Conservation (phyloP, 2,329 filamentous ascomycete genomes). For the Neonectria punicea region DNA sequence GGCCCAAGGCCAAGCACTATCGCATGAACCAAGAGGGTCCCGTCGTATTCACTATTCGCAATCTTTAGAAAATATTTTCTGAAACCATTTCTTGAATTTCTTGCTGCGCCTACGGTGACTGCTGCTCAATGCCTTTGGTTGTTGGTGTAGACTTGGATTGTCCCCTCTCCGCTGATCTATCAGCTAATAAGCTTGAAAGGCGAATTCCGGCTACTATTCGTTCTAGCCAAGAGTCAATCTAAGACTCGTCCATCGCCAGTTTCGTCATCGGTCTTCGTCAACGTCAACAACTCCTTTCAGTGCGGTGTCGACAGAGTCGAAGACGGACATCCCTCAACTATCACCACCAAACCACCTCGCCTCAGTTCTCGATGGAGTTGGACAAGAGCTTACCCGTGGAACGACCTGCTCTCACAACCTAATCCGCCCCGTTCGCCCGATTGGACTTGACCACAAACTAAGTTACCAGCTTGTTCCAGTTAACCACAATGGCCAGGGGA, state of each 20-base stretch:
- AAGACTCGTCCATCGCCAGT: not conserved
- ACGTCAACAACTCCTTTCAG: not conserved
- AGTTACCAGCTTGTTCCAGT: not conserved
- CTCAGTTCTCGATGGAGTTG: constrained; percentile 17
- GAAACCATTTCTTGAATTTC: not conserved
- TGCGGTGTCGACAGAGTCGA: not conserved
- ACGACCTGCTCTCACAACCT: constrained; percentile 4
- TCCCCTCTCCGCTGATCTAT: constrained; percentile 11
- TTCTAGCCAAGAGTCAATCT: constrained; percentile 1
- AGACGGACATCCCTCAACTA: not conserved
- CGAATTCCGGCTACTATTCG: constrained; percentile 7
- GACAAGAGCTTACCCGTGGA: constrained; percentile 1
- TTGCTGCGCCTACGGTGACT: not conserved
- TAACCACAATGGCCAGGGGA: not conserved
- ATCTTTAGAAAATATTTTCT: not conserved
- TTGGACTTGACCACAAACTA: not conserved
- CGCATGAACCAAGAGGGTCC: not conserved
- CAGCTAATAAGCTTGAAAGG: constrained; percentile 14
- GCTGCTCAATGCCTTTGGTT: not conserved
- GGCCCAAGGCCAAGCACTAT: constrained; percentile 18
- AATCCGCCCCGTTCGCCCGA: constrained; percentile 2
- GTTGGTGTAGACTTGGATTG: not conserved
- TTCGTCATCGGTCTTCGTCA: not conserved
- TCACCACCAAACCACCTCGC: not conserved
- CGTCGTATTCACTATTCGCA: constrained; percentile 5